Evolutionary conservation across 768 basidiomycete genomes (phyloP), one percentile per base, ranked within the genome.

Genomic region (Hypholoma sublateritium): DNA sequence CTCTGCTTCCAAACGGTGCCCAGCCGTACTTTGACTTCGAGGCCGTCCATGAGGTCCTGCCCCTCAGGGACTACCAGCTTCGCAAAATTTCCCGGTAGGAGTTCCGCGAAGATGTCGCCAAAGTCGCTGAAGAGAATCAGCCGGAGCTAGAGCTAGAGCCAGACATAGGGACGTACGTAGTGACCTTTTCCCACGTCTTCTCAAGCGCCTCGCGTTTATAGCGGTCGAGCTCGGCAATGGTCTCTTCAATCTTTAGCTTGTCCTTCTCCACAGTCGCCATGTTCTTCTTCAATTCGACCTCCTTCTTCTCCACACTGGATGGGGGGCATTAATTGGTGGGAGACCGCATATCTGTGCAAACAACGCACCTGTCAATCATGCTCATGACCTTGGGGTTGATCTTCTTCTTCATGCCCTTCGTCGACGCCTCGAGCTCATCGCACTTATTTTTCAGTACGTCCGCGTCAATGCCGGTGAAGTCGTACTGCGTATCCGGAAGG

Each of bases 1-100:
- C 92, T 94, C 64, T 95, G 92, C 71, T 99, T 99, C 97, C 97
- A 99, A 0, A 99, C 94, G 25, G 80, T 86, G 9, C 97, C 97
- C 1, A 99, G 84, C 62, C 83, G 87, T 11, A 99, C 97, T 69
- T 98, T 99, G 73, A 99, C 95, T 70, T 99, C 97, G 6, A 99
- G 83, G 35, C 97, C 97, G 55, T 94, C 84, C 73, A 93, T 96
- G 58, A 99, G 78, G 68, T 98, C 95, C 70, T 93, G 87, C 0
- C 90, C 91, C 36, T 98, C 96, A 3, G 95, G 93, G 17, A 95
- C 91, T 65, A 93, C 90, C 25, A 99, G 77, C 70, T 95, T 98
- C 9, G 95, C 93, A 65, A 95, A 96, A 69, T 98, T 99, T 24
- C 95, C 95, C 0, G 97, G 97, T 1, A 99, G 74, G 4, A 99